Percentiles rank a stretch among this genome's conserved stretches.
Evolutionary conservation across 768 basidiomycete species (phyloP).

Genomic region (Leccinum aurantiacum): DNA sequence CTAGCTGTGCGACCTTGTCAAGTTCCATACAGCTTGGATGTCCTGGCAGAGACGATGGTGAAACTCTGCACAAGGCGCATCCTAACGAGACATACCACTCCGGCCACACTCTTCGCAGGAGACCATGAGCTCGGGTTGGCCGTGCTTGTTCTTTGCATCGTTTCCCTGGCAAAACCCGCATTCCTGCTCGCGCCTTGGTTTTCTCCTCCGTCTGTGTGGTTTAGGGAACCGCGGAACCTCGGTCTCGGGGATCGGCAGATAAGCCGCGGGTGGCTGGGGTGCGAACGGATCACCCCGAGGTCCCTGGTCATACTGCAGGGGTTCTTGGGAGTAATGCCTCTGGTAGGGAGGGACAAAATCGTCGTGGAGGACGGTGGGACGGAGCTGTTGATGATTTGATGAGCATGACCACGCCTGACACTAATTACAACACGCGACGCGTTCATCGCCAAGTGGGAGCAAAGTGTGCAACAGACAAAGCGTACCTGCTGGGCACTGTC

Average conservation of each 20-base stretch:
- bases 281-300: constrained; percentile 86
- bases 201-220: constrained; percentile 47
- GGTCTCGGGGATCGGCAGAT: constrained; percentile 47
- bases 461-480: constrained; percentile 23
- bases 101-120: constrained; percentile 82
- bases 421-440: constrained; percentile 69
- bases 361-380: constrained; percentile 33
- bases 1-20: constrained; percentile 53
- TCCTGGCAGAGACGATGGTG: constrained; percentile 41
- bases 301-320: constrained; percentile 63
- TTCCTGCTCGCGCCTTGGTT: constrained; percentile 52
- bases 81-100: constrained; percentile 55
- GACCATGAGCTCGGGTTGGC: constrained; percentile 65
- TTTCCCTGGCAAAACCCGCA: constrained; percentile 82
- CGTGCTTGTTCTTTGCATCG: constrained; percentile 55
- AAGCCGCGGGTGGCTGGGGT: constrained; percentile 55
- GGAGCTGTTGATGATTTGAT: constrained; percentile 23
- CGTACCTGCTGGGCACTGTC: constrained; percentile 39
- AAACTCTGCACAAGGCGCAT: background rate
- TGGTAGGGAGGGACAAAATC: constrained; percentile 16
- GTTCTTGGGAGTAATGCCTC: constrained; percentile 32
- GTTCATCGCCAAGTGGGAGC: constrained; percentile 38
- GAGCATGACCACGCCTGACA: constrained; percentile 25
- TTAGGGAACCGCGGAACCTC: constrained; percentile 43
- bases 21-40: constrained; percentile 87